These are phyloP conservation scores for Coemansia sp. DNA, from an alignment of 192 early-diverging fungal genomes.

Conservation along the genomic window DNA sequence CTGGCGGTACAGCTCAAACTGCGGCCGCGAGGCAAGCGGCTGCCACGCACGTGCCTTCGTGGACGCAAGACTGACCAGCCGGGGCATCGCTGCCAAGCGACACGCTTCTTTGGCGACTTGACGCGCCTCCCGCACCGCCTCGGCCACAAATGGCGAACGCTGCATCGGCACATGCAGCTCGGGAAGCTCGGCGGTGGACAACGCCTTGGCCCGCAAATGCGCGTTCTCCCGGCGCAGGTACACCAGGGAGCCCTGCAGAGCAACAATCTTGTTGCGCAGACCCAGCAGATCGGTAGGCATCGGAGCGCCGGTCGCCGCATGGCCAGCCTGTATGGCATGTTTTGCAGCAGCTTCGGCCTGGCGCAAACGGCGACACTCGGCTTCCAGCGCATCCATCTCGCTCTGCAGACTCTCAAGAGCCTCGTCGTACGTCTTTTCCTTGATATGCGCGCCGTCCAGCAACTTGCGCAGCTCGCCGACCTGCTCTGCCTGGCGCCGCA, in stretches of 20 bases:
- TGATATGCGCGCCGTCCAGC: conserved; percentile 59
- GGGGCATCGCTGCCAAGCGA: conserved; percentile 39
- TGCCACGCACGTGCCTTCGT: conserved; percentile 20
- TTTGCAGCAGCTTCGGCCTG: conserved; percentile 26
- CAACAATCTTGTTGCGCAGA: conserved; percentile 38
- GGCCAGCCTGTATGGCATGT: not conserved
- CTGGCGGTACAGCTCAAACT: conserved; percentile 51
- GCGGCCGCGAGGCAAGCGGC: conserved; percentile 34
- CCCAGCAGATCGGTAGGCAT: conserved; percentile 59
- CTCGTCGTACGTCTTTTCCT: conserved; percentile 71
- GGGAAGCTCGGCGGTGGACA: conserved; percentile 17
- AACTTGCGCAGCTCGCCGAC: conserved; percentile 61
- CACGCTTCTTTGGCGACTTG: conserved; percentile 33
- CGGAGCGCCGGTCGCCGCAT: conserved; percentile 9
- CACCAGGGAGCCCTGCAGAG: conserved; percentile 69
- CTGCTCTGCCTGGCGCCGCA: conserved; percentile 67
- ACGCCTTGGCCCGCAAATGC: conserved; percentile 64
- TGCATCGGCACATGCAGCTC: not conserved
- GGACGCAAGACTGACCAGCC: conserved; percentile 27
- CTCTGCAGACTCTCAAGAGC: conserved; percentile 67
- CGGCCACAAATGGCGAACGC: conserved; percentile 3
- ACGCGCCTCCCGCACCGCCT: conserved; percentile 29
- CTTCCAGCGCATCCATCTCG: conserved; percentile 69
- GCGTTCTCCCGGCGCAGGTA: conserved; percentile 82
- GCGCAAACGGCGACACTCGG: conserved; percentile 62